Conservation (phyloP, 2,329 filamentous ascomycete species). For the Chrysoporthe puriensis region DNA sequence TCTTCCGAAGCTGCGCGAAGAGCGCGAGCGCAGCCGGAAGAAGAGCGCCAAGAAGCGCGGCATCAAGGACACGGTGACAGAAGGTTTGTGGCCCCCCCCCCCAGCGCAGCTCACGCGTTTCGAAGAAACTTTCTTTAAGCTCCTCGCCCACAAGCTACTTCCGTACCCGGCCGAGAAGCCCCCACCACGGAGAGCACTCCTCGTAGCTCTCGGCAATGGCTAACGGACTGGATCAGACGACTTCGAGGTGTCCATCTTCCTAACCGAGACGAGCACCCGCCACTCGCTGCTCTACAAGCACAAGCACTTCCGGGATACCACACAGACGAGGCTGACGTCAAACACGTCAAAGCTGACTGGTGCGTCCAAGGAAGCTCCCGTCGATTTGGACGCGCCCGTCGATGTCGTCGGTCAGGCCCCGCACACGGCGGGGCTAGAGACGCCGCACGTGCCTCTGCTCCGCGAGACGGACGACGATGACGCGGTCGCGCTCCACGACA, state of each 20-base stretch:
- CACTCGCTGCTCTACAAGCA: conserved; percentile 87
- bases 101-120: not conserved
- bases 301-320: conserved; percentile 71
- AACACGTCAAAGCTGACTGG: conserved; percentile 67
- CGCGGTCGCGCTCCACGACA: conserved; percentile 56
- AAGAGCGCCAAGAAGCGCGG: conserved; percentile 73
- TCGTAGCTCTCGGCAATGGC: too few relatives aligned
- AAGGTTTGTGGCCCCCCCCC: conserved; percentile 58
- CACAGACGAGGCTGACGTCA: conserved; percentile 57
- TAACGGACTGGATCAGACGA: conserved; percentile 64
- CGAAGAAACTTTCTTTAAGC: not conserved
- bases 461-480: conserved; percentile 66
- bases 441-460: conserved; percentile 38
- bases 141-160: too few relatives aligned
- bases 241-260: conserved; percentile 92
- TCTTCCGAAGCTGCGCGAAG: conserved; percentile 87
- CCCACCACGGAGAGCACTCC: too few relatives aligned
- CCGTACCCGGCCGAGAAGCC: too few relatives aligned
- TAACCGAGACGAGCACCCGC: conserved; percentile 82
- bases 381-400: conserved; percentile 50
- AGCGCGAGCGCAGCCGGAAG: conserved; percentile 69
- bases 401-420: conserved; percentile 50
- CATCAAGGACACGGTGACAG: conserved; percentile 84
- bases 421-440: conserved; percentile 38
- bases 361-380: conserved; percentile 55